Evolutionary conservation across 2,329 filamentous ascomycete species (phyloP).

Genomic region (Epichloe hybrida): DNA sequence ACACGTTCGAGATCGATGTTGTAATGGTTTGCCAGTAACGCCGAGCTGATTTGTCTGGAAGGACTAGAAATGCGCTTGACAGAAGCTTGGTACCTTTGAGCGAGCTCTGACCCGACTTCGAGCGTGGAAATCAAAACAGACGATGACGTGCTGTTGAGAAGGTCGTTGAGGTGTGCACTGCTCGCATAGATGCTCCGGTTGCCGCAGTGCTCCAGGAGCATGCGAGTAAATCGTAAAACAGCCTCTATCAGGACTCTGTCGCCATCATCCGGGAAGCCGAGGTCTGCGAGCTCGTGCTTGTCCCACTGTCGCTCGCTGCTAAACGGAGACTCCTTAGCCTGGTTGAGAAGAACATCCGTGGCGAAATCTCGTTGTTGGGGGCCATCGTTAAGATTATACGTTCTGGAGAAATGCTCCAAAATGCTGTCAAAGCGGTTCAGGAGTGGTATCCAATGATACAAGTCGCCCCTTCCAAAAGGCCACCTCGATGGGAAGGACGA

Average conservation of each 20-base stretch:
- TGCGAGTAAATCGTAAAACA: slow-evolving; percentile 71
- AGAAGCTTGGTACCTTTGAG: slow-evolving; percentile 83
- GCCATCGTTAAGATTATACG: slow-evolving; percentile 67
- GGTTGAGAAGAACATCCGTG: slow-evolving; percentile 48
- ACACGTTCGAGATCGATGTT: slow-evolving; percentile 68
- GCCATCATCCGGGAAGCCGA: slow-evolving; percentile 59
- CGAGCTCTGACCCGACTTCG: slow-evolving; percentile 70
- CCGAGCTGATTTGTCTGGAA: slow-evolving; percentile 52
- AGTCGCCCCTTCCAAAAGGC: slow-evolving; percentile 88
- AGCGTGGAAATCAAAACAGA: slow-evolving; percentile 66
- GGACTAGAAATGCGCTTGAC: slow-evolving; percentile 61
- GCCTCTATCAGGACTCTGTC: slow-evolving; percentile 69
- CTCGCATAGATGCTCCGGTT: slow-evolving; percentile 95
- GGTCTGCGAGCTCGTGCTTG: slow-evolving; percentile 32
- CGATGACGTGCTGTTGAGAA: slow-evolving; percentile 77
- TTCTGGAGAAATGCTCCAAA: slow-evolving; percentile 65
- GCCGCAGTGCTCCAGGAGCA: slow-evolving; percentile 87
- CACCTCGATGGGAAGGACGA: slow-evolving; percentile 73
- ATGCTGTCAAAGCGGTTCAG: slow-evolving; percentile 88
- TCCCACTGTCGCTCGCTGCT: slow-evolving; percentile 34
- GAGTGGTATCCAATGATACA: slow-evolving; percentile 96
- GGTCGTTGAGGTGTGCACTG: slow-evolving; percentile 74
- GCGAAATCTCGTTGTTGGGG: slow-evolving; percentile 70
- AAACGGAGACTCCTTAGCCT: slow-evolving; percentile 36
- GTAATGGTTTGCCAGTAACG: slow-evolving; percentile 73